Evolutionary conservation across 108 stramenopile genomes (phyloP).

Genomic region (Skeletonema potamos): DNA sequence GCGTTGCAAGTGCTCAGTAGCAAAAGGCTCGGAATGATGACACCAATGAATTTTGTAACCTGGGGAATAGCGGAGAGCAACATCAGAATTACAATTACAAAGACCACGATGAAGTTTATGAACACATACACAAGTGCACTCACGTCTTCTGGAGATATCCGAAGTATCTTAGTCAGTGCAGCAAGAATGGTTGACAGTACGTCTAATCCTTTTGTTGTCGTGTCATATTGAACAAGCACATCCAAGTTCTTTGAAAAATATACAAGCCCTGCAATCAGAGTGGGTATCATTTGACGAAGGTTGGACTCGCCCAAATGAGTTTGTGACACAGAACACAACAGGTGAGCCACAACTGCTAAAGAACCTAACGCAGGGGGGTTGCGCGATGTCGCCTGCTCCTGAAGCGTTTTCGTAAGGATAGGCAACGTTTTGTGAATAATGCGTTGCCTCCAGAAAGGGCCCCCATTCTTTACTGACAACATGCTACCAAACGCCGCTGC

Average conservation of each 20-base stretch:
- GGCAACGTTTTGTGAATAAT: slow-evolving; percentile 39
- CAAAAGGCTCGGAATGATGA: slow-evolving; percentile 41
- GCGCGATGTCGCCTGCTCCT: slow-evolving; percentile 40
- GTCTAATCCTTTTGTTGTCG: slow-evolving; percentile 3
- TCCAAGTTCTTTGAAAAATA: slow-evolving; percentile 39
- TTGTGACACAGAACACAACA: slow-evolving; percentile 31
- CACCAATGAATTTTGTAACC: slow-evolving; percentile 34
- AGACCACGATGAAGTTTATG: background rate
- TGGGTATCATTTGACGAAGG: slow-evolving; percentile 26
- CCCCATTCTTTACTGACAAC: slow-evolving; percentile 43
- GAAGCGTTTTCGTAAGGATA: slow-evolving; percentile 29
- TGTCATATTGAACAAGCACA: slow-evolving; percentile 12
- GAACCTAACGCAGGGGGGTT: slow-evolving; percentile 37
- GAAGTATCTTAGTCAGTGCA: slow-evolving; percentile 32
- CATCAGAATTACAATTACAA: slow-evolving; percentile 2
- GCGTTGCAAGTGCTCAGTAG: slow-evolving; percentile 9
- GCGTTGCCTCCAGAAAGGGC: slow-evolving; percentile 57
- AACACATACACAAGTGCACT: slow-evolving; percentile 5
- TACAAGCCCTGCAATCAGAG: slow-evolving; percentile 39
- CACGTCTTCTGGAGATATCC: slow-evolving; percentile 27
- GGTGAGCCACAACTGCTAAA: slow-evolving; percentile 28
- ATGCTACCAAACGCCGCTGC: slow-evolving; percentile 53
- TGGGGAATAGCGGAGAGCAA: slow-evolving; percentile 1
- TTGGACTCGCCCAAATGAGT: slow-evolving; percentile 32
- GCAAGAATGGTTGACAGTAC: slow-evolving; percentile 27